Percentiles rank a stretch among this genome's conserved stretches.
These are phyloP conservation scores for Colletotrichum noveboracense DNA, from an alignment of 2,329 filamentous ascomycete species.

Conservation along the genomic window DNA sequence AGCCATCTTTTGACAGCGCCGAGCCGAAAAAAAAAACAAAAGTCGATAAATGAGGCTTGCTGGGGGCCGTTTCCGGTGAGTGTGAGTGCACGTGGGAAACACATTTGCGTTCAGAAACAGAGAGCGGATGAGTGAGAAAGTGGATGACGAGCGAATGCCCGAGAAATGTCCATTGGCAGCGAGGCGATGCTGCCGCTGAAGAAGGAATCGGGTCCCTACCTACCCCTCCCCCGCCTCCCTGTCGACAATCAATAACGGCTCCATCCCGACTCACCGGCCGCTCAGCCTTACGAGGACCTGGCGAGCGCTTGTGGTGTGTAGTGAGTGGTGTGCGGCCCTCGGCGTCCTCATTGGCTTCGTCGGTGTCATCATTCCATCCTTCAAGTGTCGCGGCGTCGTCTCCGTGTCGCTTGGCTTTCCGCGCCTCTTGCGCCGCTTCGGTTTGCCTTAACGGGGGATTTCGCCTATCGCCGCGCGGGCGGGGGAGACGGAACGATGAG, in stretches of 20 bases:
- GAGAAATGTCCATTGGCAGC: background rate
- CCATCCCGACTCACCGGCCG: background rate
- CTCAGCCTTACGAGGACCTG: background rate
- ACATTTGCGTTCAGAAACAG: background rate
- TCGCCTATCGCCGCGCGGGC: background rate
- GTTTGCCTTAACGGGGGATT: background rate
- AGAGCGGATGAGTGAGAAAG: background rate
- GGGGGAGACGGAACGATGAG: background rate
- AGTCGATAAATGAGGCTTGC: background rate
- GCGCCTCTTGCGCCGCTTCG: background rate
- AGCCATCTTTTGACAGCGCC: background rate
- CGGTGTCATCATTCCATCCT: background rate
- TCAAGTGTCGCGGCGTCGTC: background rate
- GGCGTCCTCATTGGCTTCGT: background rate
- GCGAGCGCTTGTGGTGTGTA: background rate
- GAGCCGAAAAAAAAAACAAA: background rate
- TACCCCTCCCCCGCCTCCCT: background rate
- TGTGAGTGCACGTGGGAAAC: background rate
- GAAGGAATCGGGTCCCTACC: background rate
- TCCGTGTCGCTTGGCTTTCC: background rate
- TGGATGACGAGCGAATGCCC: background rate
- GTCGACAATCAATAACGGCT: background rate
- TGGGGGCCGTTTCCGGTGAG: background rate
- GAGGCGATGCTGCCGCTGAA: background rate
- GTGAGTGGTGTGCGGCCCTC: background rate